Conservation (phyloP, 345 rosid genomes). For the Eucalyptus lansdowneana region DNA sequence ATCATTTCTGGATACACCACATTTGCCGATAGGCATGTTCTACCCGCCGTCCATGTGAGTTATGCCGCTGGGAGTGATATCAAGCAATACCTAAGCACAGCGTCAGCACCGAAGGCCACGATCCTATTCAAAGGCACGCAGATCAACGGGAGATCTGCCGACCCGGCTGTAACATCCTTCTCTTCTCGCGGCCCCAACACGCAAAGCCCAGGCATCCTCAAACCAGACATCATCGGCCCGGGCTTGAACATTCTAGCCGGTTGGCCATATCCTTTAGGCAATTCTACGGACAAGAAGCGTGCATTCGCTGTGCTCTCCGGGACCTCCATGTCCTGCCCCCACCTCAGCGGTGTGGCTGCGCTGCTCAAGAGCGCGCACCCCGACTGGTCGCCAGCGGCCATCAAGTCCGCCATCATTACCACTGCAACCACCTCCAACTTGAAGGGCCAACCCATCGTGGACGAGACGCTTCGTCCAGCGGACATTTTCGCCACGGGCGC, state of each 20-base stretch:
- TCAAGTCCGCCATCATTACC: constrained; percentile 41
- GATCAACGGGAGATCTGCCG: constrained; percentile 1
- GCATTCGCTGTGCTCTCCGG: constrained; percentile 25
- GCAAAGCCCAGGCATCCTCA: constrained; percentile 31
- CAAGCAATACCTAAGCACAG: constrained; percentile 14
- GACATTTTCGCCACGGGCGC: constrained; percentile 47
- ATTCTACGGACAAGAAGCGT: background rate
- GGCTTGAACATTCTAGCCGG: constrained; percentile 23
- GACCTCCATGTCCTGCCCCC: constrained; percentile 51
- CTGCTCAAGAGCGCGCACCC: constrained; percentile 32
- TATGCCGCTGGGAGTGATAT: constrained; percentile 6
- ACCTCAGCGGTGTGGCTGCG: constrained; percentile 38
- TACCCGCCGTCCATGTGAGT: constrained; percentile 12
- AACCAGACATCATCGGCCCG: constrained; percentile 36
- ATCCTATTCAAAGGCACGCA: constrained; percentile 6
- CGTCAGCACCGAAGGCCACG: constrained; percentile 7
- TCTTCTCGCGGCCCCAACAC: constrained; percentile 42
- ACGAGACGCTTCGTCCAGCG: constrained; percentile 31
- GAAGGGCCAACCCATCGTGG: constrained; percentile 18
- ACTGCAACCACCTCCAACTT: constrained; percentile 6
- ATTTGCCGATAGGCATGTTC: constrained; percentile 3
- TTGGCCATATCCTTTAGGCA: constrained; percentile 10
- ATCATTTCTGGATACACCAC: constrained; percentile 10
- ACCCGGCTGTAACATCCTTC: constrained; percentile 28
- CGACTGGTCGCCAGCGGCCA: constrained; percentile 35